These are phyloP conservation scores for Mollisiaceae sp. DNA, from an alignment of 2,329 filamentous ascomycete genomes.

Conservation along the genomic window DNA sequence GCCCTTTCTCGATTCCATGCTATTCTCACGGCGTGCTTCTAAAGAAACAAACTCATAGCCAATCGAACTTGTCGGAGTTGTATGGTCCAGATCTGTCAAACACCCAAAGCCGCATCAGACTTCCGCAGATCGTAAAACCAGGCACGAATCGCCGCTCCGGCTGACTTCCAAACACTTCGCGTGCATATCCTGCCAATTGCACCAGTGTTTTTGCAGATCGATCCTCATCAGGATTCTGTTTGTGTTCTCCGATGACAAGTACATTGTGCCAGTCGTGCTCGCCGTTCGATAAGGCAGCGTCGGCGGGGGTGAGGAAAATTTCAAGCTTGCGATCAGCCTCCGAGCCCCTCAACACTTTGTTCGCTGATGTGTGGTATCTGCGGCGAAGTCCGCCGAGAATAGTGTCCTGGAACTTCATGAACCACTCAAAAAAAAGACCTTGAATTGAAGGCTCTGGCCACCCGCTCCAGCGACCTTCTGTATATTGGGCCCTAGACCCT, in stretches of 20 bases:
- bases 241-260: conserved; percentile 35
- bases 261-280: conserved; percentile 35
- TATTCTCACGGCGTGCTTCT: no score
- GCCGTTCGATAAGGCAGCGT: conserved; percentile 26
- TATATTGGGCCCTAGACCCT: conserved; percentile 34
- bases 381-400: conserved; percentile 32
- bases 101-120: conserved; percentile 42
- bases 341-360: conserved; percentile 36
- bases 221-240: conserved; percentile 33
- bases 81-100: conserved; percentile 44
- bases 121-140: conserved; percentile 38
- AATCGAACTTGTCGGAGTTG: conserved; percentile 41
- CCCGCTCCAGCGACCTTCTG: conserved; percentile 31
- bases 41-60: no score
- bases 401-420: conserved; percentile 36
- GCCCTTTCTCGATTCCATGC: no score
- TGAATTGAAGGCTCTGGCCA: conserved; percentile 35
- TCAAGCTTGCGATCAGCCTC: conserved; percentile 37
- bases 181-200: conserved; percentile 36
- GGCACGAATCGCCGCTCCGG: conserved; percentile 42
- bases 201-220: conserved; percentile 34
- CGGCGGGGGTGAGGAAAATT: conserved; percentile 31
- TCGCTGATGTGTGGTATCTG: conserved; percentile 37
- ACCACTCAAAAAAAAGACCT: conserved; percentile 34
- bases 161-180: conserved; percentile 41